These are phyloP conservation scores for Letharia lupina DNA, from an alignment of 495 filamentous ascomycete species.

Conservation along the genomic window DNA sequence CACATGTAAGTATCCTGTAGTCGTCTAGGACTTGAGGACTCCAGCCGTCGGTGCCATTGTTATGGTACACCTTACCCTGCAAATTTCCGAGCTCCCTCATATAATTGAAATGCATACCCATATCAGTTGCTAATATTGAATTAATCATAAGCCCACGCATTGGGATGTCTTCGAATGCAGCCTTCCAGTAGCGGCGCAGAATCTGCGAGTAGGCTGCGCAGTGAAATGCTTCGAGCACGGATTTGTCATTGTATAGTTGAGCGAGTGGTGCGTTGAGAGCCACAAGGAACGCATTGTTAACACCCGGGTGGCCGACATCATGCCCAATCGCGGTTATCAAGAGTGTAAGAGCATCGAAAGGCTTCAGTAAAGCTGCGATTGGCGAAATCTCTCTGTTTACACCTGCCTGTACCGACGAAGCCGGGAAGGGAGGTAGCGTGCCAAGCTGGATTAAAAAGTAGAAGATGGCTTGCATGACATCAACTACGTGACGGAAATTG, in stretches of 20 bases:
- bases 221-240: constrained; percentile 94
- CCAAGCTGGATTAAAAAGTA: constrained; percentile 81
- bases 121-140: constrained; percentile 91
- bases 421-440: constrained; percentile 59
- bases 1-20: constrained; percentile 70
- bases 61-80: constrained; percentile 63
- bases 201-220: constrained; percentile 97
- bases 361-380: constrained; percentile 61
- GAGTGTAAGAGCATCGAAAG: constrained; percentile 81
- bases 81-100: constrained; percentile 75
- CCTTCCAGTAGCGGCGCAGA: constrained; percentile 84
- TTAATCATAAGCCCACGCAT: constrained; percentile 89
- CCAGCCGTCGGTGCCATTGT: constrained; percentile 58
- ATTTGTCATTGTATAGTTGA: constrained; percentile 96
- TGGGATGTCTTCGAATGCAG: constrained; percentile 60
- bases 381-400: constrained; percentile 41
- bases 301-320: constrained; percentile 93
- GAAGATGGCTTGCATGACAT: constrained; percentile 91
- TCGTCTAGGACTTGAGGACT: constrained; percentile 60
- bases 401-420: constrained; percentile 23
- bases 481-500: constrained; percentile 94
- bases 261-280: constrained; percentile 88
- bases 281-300: constrained; percentile 94
- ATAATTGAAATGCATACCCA: constrained; percentile 93
- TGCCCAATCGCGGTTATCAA: constrained; percentile 93